Evolutionary conservation across 164 flowering plant genomes (phyloP).

Genomic region (Dillenia turbinata): DNA sequence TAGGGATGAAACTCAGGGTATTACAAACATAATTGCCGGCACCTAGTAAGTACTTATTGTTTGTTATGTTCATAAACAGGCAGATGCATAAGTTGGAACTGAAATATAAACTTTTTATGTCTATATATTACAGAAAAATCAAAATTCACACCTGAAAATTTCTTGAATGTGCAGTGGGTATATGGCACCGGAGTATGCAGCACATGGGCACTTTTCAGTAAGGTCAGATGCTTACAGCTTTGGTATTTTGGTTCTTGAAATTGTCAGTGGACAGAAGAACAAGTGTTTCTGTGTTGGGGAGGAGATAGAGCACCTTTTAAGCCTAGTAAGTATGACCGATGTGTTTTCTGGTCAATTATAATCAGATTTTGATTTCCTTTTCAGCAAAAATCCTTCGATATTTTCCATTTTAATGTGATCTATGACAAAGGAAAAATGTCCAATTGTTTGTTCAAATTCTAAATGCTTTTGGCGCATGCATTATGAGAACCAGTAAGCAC

Average conservation of each 20-base stretch:
- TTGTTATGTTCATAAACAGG: too few species aligned
- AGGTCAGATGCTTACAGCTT: slow-evolving; percentile 5
- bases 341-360: neutral
- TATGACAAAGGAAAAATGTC: too few species aligned
- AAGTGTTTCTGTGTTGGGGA: neutral
- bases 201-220: slow-evolving; percentile 24
- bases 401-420: too few species aligned
- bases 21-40: slow-evolving; percentile 28
- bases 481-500: too few species aligned
- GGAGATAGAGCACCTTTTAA: slow-evolving; percentile 4
- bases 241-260: slow-evolving; percentile 19
- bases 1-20: slow-evolving; percentile 20
- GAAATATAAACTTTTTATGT: too few species aligned
- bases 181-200: slow-evolving; percentile 14
- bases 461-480: too few species aligned
- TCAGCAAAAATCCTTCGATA: neutral
- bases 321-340: slow-evolving; percentile 19
- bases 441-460: too few species aligned
- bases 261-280: slow-evolving; percentile 18
- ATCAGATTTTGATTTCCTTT: neutral
- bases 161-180: slow-evolving; percentile 19
- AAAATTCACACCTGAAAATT: neutral
- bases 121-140: too few species aligned
- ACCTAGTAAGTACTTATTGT: slow-evolving; percentile 28
- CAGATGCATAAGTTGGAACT: too few species aligned